Evolutionary conservation across 805 yeast species (phyloP).

Genomic region (Sugiyamaella chiloensis): DNA sequence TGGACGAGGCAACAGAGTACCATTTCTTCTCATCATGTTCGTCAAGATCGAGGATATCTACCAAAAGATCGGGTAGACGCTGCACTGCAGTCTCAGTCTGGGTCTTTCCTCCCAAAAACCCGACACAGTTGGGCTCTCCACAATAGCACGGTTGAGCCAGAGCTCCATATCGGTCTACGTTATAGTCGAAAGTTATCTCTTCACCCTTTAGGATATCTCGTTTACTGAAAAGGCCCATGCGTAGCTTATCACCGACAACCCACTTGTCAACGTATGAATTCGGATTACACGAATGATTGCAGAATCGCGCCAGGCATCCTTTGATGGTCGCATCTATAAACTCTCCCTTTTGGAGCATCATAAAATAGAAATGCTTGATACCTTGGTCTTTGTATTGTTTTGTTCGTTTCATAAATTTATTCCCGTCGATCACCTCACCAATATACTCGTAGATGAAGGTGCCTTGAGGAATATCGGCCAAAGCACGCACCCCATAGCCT

Average conservation of each 20-base stretch:
- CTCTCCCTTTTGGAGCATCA: constrained; percentile 92
- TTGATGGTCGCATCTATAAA: constrained; percentile 91
- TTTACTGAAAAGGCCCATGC: constrained; percentile 94
- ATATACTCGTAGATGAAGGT: constrained; percentile 87
- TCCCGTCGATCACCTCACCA: constrained; percentile 89
- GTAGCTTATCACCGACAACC: constrained; percentile 86
- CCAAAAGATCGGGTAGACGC: constrained; percentile 72
- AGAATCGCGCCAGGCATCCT: constrained; percentile 87
- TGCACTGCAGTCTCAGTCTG: constrained; percentile 87
- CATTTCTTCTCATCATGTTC: constrained; percentile 59
- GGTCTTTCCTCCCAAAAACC: constrained; percentile 93
- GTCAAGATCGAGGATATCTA: constrained; percentile 79
- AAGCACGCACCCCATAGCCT: constrained; percentile 87
- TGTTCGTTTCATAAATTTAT: constrained; percentile 70
- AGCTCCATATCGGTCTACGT: constrained; percentile 95
- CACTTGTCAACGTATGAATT: constrained; percentile 95
- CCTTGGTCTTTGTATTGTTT: constrained; percentile 65
- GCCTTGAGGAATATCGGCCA: constrained; percentile 51
- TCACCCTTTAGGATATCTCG: constrained; percentile 71
- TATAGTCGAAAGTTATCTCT: constrained; percentile 88
- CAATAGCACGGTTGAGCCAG: constrained; percentile 92
- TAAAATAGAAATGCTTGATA: constrained; percentile 82
- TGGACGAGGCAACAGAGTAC: constrained; percentile 39
- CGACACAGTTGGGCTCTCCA: constrained; percentile 88
- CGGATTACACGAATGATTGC: constrained; percentile 94